phyloP scores from a whole-genome alignment of 176 grass and related monocot species.

The Carex parvula region DNA sequence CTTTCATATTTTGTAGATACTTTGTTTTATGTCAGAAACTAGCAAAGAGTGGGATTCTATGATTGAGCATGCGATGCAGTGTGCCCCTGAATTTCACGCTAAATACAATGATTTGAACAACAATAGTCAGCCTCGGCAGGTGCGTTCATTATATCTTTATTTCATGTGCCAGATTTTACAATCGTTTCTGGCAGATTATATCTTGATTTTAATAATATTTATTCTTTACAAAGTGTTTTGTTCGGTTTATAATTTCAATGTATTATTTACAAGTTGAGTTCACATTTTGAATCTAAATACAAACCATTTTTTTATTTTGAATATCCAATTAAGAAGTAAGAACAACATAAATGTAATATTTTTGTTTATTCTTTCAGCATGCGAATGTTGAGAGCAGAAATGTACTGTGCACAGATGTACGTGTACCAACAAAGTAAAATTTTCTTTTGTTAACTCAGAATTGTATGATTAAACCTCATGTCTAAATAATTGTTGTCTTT shows the following conservation, averaged over 20 bases:
- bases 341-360: neutral
- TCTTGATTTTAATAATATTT: too few species aligned
- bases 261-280: neutral
- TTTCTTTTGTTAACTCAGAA: too few species aligned
- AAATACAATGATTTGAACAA: neutral
- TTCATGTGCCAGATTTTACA: neutral
- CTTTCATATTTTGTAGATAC: neutral
- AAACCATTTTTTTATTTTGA: neutral
- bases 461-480: too few species aligned
- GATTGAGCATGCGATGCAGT: neutral
- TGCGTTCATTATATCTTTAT: neutral
- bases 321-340: too few species aligned
- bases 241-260: too few species aligned
- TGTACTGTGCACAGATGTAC: too few species aligned
- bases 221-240: too few species aligned
- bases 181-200: neutral
- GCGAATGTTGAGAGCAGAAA: too few species aligned
- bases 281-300: neutral
- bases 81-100: neutral
- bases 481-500: neutral
- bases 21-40: neutral
- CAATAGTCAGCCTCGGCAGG: neutral
- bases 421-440: too few species aligned
- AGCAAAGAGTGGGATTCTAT: neutral
- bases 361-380: neutral